phyloP scores from a whole-genome alignment of 495 filamentous ascomycete genomes.

The Margaritispora aquatica region DNA sequence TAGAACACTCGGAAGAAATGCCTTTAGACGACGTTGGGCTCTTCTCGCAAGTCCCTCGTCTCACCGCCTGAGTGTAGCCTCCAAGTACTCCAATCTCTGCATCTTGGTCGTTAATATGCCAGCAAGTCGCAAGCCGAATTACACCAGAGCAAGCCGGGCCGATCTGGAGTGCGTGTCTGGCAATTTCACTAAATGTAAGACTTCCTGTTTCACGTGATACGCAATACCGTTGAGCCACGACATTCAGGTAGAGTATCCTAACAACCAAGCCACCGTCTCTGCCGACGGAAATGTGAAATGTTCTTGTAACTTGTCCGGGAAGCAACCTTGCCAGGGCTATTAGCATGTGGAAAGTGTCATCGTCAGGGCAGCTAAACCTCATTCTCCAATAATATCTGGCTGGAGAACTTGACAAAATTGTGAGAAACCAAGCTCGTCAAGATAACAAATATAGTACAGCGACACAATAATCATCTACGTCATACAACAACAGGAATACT shows the following conservation, averaged over 20 bases:
- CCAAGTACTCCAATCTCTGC: neutral
- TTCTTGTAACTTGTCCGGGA: too few relatives aligned
- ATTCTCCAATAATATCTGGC: too few relatives aligned
- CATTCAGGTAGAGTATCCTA: neutral
- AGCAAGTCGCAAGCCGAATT: neutral
- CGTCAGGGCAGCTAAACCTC: too few relatives aligned
- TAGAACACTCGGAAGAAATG: neutral
- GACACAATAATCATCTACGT: too few relatives aligned
- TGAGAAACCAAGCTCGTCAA: too few relatives aligned
- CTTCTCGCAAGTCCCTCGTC: neutral
- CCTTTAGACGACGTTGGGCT: neutral
- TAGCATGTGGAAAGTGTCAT: too few relatives aligned
- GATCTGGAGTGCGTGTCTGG: neutral
- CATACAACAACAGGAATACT: neutral
- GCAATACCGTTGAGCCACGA: neutral
- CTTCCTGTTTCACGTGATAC: neutral
- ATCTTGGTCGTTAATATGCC: neutral
- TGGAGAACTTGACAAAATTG: too few relatives aligned
- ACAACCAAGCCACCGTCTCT: too few relatives aligned
- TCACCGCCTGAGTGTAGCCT: neutral
- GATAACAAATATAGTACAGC: too few relatives aligned
- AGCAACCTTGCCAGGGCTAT: too few relatives aligned
- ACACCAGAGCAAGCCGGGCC: neutral
- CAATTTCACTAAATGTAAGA: neutral
- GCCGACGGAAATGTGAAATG: too few relatives aligned